A percentile compares a stretch with the other conserved stretches of the same genome.
Evolutionary conservation across 225 moss, liverwort and hornwort species (phyloP).

Genomic region (Rhytidiadelphus loreus): DNA sequence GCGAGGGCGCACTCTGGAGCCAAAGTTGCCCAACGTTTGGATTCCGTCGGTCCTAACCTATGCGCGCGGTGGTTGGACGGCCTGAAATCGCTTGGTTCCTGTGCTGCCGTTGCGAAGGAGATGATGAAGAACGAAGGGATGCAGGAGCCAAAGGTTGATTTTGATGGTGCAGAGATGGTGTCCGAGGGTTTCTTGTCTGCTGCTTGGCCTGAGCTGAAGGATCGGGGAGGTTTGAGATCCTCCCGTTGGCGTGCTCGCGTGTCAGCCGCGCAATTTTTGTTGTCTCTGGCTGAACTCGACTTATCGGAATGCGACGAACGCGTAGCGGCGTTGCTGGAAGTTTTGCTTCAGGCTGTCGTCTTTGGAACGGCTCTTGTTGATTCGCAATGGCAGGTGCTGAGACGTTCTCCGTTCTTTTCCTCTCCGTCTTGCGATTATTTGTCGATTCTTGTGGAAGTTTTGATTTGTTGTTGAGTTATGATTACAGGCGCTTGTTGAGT

Average conservation of each 20-base stretch:
- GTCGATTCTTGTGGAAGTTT: not conserved
- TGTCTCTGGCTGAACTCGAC: constrained; percentile 22
- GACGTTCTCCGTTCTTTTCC: not conserved
- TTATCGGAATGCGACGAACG: not conserved
- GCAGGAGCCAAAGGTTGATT: not conserved
- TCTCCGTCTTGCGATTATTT: not conserved
- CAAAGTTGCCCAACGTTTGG: constrained; percentile 10
- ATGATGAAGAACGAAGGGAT: not conserved
- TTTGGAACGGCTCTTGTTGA: constrained; percentile 15
- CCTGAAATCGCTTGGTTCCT: constrained; percentile 14
- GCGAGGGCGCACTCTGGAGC: not conserved
- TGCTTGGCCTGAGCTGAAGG: constrained; percentile 36
- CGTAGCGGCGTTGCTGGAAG: constrained; percentile 6
- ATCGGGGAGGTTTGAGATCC: constrained; percentile 27
- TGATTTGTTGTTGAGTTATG: not conserved
- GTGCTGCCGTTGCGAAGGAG: constrained; percentile 5
- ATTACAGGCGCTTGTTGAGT: not conserved
- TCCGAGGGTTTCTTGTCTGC: not conserved
- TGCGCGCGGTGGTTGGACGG: constrained; percentile 28
- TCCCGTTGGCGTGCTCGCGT: constrained; percentile 47
- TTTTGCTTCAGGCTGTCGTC: constrained; percentile 22
- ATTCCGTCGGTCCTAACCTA: constrained; percentile 7
- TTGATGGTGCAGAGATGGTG: not conserved
- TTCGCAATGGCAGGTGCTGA: constrained; percentile 40
- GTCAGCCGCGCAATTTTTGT: constrained; percentile 24